Conservation (phyloP, 768 basidiomycete species). For the Amanita rubescens region DNA sequence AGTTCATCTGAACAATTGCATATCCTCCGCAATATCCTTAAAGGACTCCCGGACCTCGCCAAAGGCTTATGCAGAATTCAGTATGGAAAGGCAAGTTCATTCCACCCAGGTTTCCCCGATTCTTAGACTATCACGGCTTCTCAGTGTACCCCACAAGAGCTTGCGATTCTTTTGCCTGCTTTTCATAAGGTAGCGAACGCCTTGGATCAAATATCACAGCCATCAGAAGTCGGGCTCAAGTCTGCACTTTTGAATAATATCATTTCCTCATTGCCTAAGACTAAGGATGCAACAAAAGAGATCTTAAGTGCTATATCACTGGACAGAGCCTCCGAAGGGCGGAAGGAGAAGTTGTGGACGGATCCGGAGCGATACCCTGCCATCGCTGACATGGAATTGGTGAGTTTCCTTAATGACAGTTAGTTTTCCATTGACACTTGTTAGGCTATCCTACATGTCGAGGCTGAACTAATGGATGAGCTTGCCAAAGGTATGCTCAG, state of each 20-base stretch:
- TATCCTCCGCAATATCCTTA: conserved; percentile 62
- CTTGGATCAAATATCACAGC: conserved; percentile 43
- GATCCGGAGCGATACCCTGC: conserved; percentile 37
- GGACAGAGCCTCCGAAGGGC: conserved; percentile 55
- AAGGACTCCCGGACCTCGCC: conserved; percentile 77
- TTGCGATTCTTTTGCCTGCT: conserved; percentile 66
- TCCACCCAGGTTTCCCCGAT: neutral
- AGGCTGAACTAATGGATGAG: conserved; percentile 67
- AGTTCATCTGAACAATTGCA: conserved; percentile 57
- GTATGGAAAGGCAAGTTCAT: conserved; percentile 73
- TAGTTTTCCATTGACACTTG: conserved; percentile 8
- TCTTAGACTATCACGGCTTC: neutral
- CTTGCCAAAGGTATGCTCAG: conserved; percentile 49
- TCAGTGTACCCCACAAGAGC: conserved; percentile 79
- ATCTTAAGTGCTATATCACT: conserved; percentile 53
- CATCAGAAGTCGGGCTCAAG: conserved; percentile 46
- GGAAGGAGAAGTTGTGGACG: conserved; percentile 66
- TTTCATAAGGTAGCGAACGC: conserved; percentile 63
- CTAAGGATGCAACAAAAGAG: conserved; percentile 45
- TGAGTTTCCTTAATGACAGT: conserved; percentile 23
- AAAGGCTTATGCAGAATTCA: conserved; percentile 84
- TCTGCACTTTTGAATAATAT: conserved; percentile 67
- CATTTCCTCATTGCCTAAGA: conserved; percentile 56
- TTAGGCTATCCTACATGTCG: conserved; percentile 61
- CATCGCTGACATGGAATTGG: conserved; percentile 54